These are phyloP conservation scores for Amylocystis lapponica DNA, from an alignment of 768 basidiomycete genomes.

Conservation along the genomic window DNA sequence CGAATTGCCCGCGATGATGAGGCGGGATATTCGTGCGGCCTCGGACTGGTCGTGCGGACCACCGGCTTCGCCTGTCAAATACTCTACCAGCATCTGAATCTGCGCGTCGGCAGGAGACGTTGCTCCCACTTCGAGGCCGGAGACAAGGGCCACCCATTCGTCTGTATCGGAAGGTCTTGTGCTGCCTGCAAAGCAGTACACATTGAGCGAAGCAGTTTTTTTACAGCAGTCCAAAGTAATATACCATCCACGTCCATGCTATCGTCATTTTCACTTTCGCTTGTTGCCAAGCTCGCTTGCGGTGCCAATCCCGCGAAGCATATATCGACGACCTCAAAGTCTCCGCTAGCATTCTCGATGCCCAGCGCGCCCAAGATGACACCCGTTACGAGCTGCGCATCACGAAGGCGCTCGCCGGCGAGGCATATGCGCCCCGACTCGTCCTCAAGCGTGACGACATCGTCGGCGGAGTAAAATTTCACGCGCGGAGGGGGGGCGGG, in stretches of 20 bases:
- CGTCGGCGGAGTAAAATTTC: slow-evolving; percentile 74
- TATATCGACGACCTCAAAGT: slow-evolving; percentile 90
- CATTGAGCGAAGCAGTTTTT: too few relatives aligned
- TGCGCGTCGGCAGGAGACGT: slow-evolving; percentile 59
- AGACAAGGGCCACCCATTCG: slow-evolving; percentile 81
- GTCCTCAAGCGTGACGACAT: slow-evolving; percentile 89
- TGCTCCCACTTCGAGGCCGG: slow-evolving; percentile 79
- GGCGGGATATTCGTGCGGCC: slow-evolving; percentile 69
- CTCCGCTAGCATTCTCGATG: slow-evolving; percentile 81
- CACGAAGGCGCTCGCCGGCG: slow-evolving; percentile 65
- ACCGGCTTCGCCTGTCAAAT: slow-evolving; percentile 80
- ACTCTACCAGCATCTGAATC: slow-evolving; percentile 86
- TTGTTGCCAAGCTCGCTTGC: slow-evolving; percentile 29
- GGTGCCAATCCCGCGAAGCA: slow-evolving; percentile 83
- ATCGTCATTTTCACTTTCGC: slow-evolving; percentile 22
- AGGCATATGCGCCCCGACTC: slow-evolving; percentile 90
- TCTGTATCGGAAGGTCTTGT: slow-evolving; percentile 34
- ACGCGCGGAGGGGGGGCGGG: slow-evolving; percentile 71
- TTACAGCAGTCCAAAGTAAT: slow-evolving; percentile 14
- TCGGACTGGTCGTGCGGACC: slow-evolving; percentile 55
- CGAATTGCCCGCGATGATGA: slow-evolving; percentile 91
- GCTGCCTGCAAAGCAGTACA: too few relatives aligned
- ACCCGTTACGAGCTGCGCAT: slow-evolving; percentile 76
- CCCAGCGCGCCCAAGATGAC: slow-evolving; percentile 88
- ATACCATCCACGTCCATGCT: slow-evolving; percentile 70